Percentiles rank a stretch among this genome's conserved stretches.
These are phyloP conservation scores for Zygotorulaspora danielsina DNA, from an alignment of 805 yeast genomes.

Conservation along the genomic window DNA sequence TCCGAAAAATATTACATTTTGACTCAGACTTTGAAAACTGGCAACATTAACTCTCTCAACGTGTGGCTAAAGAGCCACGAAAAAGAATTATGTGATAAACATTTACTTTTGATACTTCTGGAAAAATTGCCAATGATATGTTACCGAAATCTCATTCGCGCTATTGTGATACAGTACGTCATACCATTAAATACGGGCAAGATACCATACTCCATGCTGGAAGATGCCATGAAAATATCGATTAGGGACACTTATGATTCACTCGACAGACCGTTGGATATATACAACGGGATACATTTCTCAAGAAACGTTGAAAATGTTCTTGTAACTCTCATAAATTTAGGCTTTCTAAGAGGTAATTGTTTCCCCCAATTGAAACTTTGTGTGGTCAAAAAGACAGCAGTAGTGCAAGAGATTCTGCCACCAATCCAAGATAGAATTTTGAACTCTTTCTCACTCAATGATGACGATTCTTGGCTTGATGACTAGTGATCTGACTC, in stretches of 20 bases:
- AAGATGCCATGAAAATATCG: slow-evolving; percentile 19
- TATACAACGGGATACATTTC: slow-evolving; percentile 26
- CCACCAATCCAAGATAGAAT: slow-evolving; percentile 30
- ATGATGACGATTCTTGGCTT: slow-evolving; percentile 33
- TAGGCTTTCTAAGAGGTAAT: slow-evolving; percentile 33
- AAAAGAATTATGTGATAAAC: slow-evolving; percentile 30
- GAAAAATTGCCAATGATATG: slow-evolving; percentile 42
- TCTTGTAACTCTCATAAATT: slow-evolving; percentile 30
- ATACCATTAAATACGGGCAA: slow-evolving; percentile 24
- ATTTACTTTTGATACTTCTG: slow-evolving; percentile 37
- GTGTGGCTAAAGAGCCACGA: slow-evolving; percentile 34
- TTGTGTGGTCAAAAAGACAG: slow-evolving; percentile 32
- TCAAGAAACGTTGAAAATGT: slow-evolving; percentile 28
- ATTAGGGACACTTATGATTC: slow-evolving; percentile 12
- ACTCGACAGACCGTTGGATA: slow-evolving; percentile 7
- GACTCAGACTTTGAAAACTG: slow-evolving; percentile 38
- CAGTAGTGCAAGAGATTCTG: slow-evolving; percentile 23
- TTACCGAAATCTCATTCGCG: slow-evolving; percentile 38
- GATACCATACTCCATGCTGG: slow-evolving; percentile 26
- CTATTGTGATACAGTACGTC: slow-evolving; percentile 18
- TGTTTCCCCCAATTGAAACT: slow-evolving; percentile 31
- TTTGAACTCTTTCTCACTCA: slow-evolving; percentile 26
- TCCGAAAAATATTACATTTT: slow-evolving; percentile 40
- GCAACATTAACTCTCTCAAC: slow-evolving; percentile 40
- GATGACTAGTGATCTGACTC: slow-evolving; percentile 9